Evolutionary conservation across 306 rosid species (phyloP).

Genomic region (Vigna unguiculata): DNA sequence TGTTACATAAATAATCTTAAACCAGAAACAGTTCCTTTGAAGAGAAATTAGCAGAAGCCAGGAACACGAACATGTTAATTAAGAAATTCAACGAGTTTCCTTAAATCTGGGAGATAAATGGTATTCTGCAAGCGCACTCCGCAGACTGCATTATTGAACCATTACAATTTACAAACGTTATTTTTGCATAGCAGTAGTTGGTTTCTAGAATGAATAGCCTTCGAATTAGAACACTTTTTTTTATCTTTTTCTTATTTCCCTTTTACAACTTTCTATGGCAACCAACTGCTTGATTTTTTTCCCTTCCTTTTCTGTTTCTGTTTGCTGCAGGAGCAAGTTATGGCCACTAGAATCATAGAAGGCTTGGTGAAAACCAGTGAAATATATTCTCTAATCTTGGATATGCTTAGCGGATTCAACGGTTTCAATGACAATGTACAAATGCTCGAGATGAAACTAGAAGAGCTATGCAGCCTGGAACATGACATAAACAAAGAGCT

Average conservation of each 20-base stretch:
- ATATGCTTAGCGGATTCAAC: slow-evolving; percentile 10
- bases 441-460: slow-evolving; percentile 39
- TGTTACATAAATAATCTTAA: not conserved
- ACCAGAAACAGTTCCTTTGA: not conserved
- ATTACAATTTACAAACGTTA: not conserved
- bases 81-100: slow-evolving; percentile 17
- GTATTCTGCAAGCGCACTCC: not conserved
- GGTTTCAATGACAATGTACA: slow-evolving; percentile 25
- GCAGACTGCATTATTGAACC: not conserved
- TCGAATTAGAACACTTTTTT: not conserved
- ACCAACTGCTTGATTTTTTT: not conserved
- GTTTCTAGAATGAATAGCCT: not conserved
- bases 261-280: not conserved
- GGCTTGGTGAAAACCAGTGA: slow-evolving; percentile 17
- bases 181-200: not conserved
- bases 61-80: not conserved
- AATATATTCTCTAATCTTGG: slow-evolving; percentile 20
- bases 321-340: slow-evolving; percentile 29
- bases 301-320: not conserved
- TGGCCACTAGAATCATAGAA: slow-evolving; percentile 31
- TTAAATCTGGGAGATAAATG: not conserved
- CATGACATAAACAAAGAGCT: slow-evolving; percentile 42
- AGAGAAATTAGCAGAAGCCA: not conserved
- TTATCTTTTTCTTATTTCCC: not conserved
- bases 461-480: slow-evolving; percentile 44